A percentile compares a stretch with the other conserved stretches of the same genome.
These are phyloP conservation scores for Spathaspora arborariae DNA, from an alignment of 805 yeast genomes.

Conservation along the genomic window DNA sequence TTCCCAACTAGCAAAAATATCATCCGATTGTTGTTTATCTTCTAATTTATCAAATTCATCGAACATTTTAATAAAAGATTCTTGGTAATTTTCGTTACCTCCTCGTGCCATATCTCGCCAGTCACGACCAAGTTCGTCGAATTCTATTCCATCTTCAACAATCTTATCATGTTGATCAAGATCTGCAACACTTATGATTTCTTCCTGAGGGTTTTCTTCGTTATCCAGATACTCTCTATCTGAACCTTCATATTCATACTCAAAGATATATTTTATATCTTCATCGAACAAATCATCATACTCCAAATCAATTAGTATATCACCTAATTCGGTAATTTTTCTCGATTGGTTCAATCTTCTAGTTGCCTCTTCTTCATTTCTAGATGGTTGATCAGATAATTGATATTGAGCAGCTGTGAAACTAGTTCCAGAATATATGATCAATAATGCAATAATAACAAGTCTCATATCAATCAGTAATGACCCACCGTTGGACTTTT, in stretches of 20 bases:
- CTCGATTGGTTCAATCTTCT: conserved; percentile 18
- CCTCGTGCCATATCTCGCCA: conserved; percentile 74
- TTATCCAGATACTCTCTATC: conserved; percentile 10
- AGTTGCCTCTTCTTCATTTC: conserved; percentile 12
- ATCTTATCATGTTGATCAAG: conserved; percentile 4
- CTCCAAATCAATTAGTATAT: conserved; percentile 51
- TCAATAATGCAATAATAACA: conserved; percentile 50
- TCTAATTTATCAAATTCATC: conserved; percentile 13
- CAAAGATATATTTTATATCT: conserved; percentile 59
- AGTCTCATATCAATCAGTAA: conserved; percentile 55
- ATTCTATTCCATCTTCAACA: conserved; percentile 31
- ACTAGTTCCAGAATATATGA: conserved; percentile 21
- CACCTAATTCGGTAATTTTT: conserved; percentile 42
- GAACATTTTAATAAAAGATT: conserved; percentile 16
- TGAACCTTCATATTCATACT: conserved; percentile 38
- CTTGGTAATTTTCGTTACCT: conserved; percentile 34
- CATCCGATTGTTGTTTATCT: conserved; percentile 20
- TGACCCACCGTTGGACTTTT: conserved; percentile 53
- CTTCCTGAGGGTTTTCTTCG: conserved; percentile 5
- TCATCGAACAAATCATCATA: conserved; percentile 66
- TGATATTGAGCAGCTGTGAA: conserved; percentile 6
- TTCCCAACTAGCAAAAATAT: conserved; percentile 24
- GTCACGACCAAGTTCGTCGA: conserved; percentile 60
- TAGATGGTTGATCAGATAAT: conserved; percentile 5
- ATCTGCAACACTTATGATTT: neutral